A percentile compares a stretch with the other conserved stretches of the same genome.
Evolutionary conservation across 768 basidiomycete genomes (phyloP).

Genomic region (Hirschioporus abietinus): DNA sequence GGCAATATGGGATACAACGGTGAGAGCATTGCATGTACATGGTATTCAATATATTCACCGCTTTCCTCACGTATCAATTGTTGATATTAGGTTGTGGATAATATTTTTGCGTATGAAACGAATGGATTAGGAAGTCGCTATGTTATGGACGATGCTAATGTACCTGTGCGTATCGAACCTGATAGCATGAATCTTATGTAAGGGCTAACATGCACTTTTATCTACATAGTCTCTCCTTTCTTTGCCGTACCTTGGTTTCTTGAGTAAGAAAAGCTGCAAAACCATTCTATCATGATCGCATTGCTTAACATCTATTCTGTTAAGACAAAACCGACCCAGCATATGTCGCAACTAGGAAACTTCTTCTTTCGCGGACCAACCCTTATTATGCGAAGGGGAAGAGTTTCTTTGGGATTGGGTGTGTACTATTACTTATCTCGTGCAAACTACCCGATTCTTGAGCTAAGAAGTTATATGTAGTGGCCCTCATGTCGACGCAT

Average conservation of each 20-base stretch:
- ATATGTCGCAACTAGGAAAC: constrained; percentile 59
- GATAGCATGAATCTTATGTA: constrained; percentile 3
- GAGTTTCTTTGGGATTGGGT: constrained; percentile 68
- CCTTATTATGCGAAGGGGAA: constrained; percentile 65
- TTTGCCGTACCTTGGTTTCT: constrained; percentile 73
- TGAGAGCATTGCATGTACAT: constrained; percentile 21
- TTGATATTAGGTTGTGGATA: constrained; percentile 44
- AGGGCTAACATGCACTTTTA: neutral
- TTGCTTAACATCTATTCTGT: neutral
- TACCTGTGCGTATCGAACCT: constrained; percentile 47
- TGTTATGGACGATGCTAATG: constrained; percentile 84
- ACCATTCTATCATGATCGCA: neutral
- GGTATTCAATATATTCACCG: neutral
- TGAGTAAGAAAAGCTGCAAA: constrained; percentile 23
- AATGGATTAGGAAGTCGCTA: constrained; percentile 71
- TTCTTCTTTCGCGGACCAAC: constrained; percentile 57
- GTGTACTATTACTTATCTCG: constrained; percentile 20
- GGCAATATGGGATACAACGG: constrained; percentile 60
- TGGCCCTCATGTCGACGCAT: constrained; percentile 68
- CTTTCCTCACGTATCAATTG: constrained; percentile 5
- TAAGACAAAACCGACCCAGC: constrained; percentile 45
- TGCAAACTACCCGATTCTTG: neutral
- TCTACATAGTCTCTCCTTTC: constrained; percentile 60
- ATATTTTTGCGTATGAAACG: constrained; percentile 72
- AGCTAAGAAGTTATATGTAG: constrained; percentile 28